phyloP scores from a whole-genome alignment of 2,329 filamentous ascomycete species.

The Septoria linicola region DNA sequence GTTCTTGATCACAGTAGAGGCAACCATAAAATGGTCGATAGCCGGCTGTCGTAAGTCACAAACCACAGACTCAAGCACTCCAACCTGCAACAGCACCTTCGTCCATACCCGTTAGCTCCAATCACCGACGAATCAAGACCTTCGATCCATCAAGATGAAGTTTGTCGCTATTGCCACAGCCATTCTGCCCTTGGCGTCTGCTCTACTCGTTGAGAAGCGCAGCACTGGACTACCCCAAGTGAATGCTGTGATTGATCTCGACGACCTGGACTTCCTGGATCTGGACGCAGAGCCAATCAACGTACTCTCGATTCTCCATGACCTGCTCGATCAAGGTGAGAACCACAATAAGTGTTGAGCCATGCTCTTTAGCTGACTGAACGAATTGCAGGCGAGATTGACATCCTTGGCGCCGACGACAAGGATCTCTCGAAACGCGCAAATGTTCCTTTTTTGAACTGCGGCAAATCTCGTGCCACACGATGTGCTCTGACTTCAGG shows the following conservation, averaged over 20 bases:
- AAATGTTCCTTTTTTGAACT: slow-evolving; percentile 7
- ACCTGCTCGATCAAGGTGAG: slow-evolving; percentile 4
- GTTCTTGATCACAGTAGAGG: too few relatives aligned
- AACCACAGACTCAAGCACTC: too few relatives aligned
- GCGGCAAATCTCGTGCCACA: slow-evolving; percentile 2
- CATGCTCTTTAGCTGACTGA: neutral
- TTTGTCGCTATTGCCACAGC: slow-evolving; percentile 3
- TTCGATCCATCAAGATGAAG: slow-evolving; percentile 1
- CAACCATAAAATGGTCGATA: too few relatives aligned
- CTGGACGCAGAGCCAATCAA: neutral
- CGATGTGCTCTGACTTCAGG: slow-evolving; percentile 6
- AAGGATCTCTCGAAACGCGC: slow-evolving; percentile 1
- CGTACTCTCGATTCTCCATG: neutral
- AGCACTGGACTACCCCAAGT: neutral
- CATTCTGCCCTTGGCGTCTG: neutral
- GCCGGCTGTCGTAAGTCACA: too few relatives aligned
- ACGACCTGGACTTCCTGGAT: neutral
- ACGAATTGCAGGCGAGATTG: neutral
- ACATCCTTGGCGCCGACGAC: slow-evolving; percentile 1
- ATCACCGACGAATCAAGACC: too few relatives aligned
- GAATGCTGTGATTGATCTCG: neutral
- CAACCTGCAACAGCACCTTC: too few relatives aligned
- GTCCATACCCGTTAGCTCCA: too few relatives aligned
- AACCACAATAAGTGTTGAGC: too few relatives aligned
- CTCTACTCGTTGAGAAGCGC: neutral